These are phyloP conservation scores for Lanmaoa pseudosensibilis DNA, from an alignment of 768 basidiomycete species.

Conservation along the genomic window DNA sequence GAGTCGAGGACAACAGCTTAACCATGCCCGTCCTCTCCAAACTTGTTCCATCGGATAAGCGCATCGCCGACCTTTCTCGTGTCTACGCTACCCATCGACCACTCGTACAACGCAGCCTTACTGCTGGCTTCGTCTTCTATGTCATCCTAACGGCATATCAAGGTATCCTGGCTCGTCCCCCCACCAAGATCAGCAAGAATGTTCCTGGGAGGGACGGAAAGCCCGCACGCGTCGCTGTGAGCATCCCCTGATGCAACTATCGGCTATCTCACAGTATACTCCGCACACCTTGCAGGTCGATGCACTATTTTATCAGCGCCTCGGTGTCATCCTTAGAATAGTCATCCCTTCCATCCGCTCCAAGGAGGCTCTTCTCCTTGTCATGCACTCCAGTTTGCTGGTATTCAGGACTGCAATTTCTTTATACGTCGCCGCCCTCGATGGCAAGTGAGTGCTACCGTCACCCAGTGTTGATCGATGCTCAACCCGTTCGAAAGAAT, in stretches of 20 bases:
- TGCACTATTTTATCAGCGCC: constrained; percentile 82
- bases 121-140: constrained; percentile 67
- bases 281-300: constrained; percentile 60
- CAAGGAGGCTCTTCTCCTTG: constrained; percentile 83
- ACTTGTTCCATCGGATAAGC: constrained; percentile 34
- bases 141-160: constrained; percentile 64
- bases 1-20: not conserved
- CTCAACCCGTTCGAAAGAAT: constrained; percentile 54
- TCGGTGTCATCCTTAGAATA: constrained; percentile 76
- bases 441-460: constrained; percentile 68
- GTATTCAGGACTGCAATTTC: constrained; percentile 90
- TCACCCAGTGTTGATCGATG: not conserved
- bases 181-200: constrained; percentile 17
- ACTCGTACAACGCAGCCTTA: constrained; percentile 68
- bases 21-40: constrained; percentile 34
- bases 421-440: constrained; percentile 90
- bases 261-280: not conserved
- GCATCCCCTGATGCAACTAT: constrained; percentile 21
- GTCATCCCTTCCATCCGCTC: constrained; percentile 84
- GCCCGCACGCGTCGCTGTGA: constrained; percentile 66
- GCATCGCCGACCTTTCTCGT: constrained; percentile 44
- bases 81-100: constrained; percentile 69
- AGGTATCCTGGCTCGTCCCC: constrained; percentile 49
- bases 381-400: constrained; percentile 87
- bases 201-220: constrained; percentile 37